Evolutionary conservation across 2,329 filamentous ascomycete genomes (phyloP).

Genomic region (Chaetomium strumarium): DNA sequence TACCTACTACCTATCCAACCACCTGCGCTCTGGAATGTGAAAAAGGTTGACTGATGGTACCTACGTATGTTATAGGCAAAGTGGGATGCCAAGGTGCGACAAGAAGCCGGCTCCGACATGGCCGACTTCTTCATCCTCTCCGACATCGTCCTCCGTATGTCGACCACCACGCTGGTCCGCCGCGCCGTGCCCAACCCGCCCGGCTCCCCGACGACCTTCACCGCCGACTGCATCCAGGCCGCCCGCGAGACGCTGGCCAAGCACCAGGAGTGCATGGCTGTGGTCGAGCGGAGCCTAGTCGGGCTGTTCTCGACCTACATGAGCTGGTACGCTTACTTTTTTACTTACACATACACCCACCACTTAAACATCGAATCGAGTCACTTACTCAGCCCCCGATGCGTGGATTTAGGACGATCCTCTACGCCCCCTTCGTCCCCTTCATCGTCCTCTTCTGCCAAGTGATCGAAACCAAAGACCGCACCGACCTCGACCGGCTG

Average conservation of each 20-base stretch:
- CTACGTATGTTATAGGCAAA: too few species aligned
- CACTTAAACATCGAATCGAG: too few species aligned
- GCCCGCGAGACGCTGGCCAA: slow-evolving; percentile 43
- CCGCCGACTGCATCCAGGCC: slow-evolving; percentile 41
- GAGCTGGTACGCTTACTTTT: slow-evolving; percentile 42
- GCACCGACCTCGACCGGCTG: slow-evolving; percentile 48
- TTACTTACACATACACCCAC: too few species aligned
- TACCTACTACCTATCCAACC: too few species aligned
- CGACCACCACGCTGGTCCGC: slow-evolving; percentile 42
- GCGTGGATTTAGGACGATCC: slow-evolving; percentile 46
- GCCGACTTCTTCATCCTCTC: slow-evolving; percentile 14
- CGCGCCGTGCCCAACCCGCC: slow-evolving; percentile 44
- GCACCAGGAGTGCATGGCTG: slow-evolving; percentile 40
- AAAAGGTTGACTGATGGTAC: too few species aligned
- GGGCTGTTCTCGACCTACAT: slow-evolving; percentile 43
- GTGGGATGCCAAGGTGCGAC: too few species aligned
- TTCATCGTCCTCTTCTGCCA: slow-evolving; percentile 56
- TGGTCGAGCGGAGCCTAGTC: slow-evolving; percentile 33
- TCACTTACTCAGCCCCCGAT: too few species aligned
- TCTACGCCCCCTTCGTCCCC: slow-evolving; percentile 52
- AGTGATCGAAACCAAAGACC: slow-evolving; percentile 47
- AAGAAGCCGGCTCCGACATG: slow-evolving; percentile 2
- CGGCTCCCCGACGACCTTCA: slow-evolving; percentile 40
- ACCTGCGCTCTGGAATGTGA: too few species aligned
- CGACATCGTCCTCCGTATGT: slow-evolving; percentile 18